phyloP scores from a whole-genome alignment of 495 filamentous ascomycete species.

The Tuber aestivum region DNA sequence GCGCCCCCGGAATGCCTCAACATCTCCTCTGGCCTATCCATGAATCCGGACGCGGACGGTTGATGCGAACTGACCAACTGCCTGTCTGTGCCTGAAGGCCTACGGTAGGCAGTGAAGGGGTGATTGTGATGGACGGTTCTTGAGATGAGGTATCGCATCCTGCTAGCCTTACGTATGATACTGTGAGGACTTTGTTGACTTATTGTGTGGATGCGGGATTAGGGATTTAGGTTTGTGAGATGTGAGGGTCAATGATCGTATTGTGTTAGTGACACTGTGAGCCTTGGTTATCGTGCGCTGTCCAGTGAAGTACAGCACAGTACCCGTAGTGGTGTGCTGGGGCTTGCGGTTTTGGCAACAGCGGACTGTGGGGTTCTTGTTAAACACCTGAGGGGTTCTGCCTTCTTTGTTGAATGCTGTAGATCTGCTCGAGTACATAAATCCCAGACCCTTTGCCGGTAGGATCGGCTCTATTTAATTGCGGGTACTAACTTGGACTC shows the following conservation, averaged over 20 bases:
- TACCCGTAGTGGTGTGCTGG: not conserved
- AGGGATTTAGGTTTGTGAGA: not conserved
- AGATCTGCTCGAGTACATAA: not conserved
- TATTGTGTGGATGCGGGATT: not conserved
- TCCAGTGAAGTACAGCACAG: no score
- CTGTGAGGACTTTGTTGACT: constrained; percentile 1
- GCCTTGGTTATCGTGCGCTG: not conserved
- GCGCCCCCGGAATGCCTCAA: not conserved
- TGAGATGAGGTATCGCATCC: constrained; percentile 5
- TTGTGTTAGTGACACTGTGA: not conserved
- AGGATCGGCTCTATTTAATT: not conserved
- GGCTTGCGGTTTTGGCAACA: not conserved
- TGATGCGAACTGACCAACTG: not conserved
- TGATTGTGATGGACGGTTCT: not conserved
- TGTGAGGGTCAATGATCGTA: not conserved
- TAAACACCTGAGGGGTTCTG: not conserved
- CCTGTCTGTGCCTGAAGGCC: not conserved
- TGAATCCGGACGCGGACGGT: not conserved
- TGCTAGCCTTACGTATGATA: not conserved
- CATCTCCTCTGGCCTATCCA: not conserved
- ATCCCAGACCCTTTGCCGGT: not conserved
- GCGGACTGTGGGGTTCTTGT: not conserved
- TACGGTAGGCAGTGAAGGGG: no score
- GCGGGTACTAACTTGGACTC: not conserved
- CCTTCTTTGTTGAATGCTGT: not conserved